A percentile compares a stretch with the other conserved stretches of the same genome.
Evolutionary conservation across 805 yeast species (phyloP).

Genomic region (Yarrowia sp.): DNA sequence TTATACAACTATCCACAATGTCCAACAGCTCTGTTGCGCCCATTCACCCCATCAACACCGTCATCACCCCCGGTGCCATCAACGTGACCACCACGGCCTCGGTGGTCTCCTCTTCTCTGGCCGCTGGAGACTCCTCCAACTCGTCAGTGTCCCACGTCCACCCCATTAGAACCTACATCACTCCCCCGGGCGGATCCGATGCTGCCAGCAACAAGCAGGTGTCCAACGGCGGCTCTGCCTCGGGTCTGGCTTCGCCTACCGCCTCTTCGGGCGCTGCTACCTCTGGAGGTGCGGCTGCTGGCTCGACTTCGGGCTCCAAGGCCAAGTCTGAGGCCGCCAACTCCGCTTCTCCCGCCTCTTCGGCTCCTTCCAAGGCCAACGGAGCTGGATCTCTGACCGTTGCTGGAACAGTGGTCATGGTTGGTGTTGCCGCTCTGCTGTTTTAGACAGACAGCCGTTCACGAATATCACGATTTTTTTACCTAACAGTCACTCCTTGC

Average conservation of each 20-base stretch:
- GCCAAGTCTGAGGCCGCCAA: not conserved
- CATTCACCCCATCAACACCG: constrained; percentile 23
- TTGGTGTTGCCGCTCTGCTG: constrained; percentile 8
- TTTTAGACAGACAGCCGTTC: not conserved
- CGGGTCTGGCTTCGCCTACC: constrained; percentile 3
- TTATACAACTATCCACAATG: not conserved
- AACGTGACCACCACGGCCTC: constrained; percentile 13
- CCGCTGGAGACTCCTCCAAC: not conserved
- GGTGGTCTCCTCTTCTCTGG: not conserved
- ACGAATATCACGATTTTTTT: not conserved
- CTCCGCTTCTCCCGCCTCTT: constrained; percentile 7
- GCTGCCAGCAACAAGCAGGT: constrained; percentile 1
- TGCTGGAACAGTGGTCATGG: constrained; percentile 2
- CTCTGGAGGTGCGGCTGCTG: constrained; percentile 11
- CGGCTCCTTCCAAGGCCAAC: constrained; percentile 1
- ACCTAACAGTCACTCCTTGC: not conserved
- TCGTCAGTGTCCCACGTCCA: constrained; percentile 25
- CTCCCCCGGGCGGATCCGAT: constrained; percentile 11
- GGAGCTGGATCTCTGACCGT: constrained; percentile 2
- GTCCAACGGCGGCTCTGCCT: constrained; percentile 10
- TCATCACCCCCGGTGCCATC: constrained; percentile 12
- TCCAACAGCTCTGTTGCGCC: not conserved
- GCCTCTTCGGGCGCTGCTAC: constrained; percentile 7
- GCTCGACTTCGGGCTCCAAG: not conserved
- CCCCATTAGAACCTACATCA: constrained; percentile 21